These are phyloP conservation scores for Syzygium jambos DNA, from an alignment of 345 rosid species.

Conservation along the genomic window DNA sequence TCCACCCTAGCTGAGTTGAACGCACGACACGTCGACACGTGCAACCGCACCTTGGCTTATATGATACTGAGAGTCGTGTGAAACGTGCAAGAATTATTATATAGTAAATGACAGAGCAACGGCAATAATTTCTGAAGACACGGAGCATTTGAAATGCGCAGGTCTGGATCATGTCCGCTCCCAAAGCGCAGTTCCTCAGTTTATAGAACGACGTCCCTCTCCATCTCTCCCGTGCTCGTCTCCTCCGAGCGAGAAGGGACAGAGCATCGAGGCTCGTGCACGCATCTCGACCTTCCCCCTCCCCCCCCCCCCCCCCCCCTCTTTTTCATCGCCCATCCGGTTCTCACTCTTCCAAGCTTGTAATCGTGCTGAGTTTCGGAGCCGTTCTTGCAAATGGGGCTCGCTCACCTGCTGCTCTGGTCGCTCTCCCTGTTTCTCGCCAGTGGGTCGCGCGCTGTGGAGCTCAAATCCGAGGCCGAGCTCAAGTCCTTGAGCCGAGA, in stretches of 20 bases:
- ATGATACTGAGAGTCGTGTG: background rate
- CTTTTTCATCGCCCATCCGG: background rate
- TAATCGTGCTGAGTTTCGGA: background rate
- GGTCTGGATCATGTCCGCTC: background rate
- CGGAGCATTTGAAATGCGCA: background rate
- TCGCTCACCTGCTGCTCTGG: background rate
- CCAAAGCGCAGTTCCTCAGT: background rate
- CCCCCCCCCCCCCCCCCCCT: background rate
- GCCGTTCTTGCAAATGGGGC: background rate
- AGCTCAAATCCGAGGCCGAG: background rate
- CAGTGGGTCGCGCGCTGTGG: background rate
- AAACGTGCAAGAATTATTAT: background rate
- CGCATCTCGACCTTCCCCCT: background rate
- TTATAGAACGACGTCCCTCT: background rate
- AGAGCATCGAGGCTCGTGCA: background rate
- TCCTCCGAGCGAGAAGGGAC: background rate
- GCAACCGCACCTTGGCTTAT: background rate
- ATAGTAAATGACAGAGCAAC: background rate
- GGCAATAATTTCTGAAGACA: background rate
- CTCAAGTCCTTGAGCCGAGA: conserved; percentile 19
- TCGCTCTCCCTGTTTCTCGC: background rate
- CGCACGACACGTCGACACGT: background rate
- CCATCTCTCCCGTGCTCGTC: background rate
- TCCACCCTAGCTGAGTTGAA: background rate
- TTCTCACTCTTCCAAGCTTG: background rate